Conservation (phyloP, 441 rosid genomes). For the Gossypium aridum region DNA sequence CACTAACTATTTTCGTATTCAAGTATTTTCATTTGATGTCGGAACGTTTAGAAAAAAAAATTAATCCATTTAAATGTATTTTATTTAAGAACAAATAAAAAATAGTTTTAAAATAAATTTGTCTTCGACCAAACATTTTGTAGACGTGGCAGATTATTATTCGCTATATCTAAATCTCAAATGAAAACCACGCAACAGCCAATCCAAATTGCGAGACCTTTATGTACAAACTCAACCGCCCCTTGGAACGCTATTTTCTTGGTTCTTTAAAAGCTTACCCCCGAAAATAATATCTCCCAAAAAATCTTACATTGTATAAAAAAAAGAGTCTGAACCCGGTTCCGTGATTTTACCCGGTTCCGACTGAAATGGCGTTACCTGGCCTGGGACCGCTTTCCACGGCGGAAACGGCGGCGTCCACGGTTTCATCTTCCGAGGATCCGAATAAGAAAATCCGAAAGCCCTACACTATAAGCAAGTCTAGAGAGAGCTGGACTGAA, state of each 20-base stretch:
- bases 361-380: conserved; percentile 62
- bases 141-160: neutral
- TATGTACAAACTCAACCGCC: neutral
- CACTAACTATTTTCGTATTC: too few relatives aligned
- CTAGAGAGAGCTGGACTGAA: conserved; percentile 95
- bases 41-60: too few relatives aligned
- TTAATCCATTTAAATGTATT: too few relatives aligned
- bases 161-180: neutral
- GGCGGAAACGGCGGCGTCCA: conserved; percentile 23
- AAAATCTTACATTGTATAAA: conserved; percentile 38
- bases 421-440: conserved; percentile 41
- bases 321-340: conserved; percentile 49
- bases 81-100: too few relatives aligned
- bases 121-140: neutral
- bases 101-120: too few relatives aligned
- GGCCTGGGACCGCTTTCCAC: conserved; percentile 47
- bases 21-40: too few relatives aligned
- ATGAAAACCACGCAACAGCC: neutral
- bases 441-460: conserved; percentile 70
- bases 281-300: neutral
- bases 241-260: neutral
- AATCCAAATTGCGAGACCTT: neutral
- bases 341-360: conserved; percentile 64
- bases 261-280: conserved; percentile 4
- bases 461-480: conserved; percentile 86